Base-by-base conservation (phyloP, 2,329 filamentous ascomycete genomes). In the Colletotrichum aenigma region DNA sequence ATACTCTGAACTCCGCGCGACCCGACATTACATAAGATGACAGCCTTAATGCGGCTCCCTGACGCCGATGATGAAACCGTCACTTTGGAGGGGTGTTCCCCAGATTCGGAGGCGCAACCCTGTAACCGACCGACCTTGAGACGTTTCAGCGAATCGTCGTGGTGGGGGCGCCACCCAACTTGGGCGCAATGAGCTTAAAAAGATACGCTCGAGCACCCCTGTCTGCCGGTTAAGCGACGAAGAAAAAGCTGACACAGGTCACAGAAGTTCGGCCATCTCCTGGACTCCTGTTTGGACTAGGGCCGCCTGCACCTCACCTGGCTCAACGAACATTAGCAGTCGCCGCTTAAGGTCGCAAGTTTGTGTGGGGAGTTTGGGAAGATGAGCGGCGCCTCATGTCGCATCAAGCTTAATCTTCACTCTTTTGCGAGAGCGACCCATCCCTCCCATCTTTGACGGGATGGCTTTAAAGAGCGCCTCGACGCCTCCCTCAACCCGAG, bases 61-160 rank as follows among this genome's bases (percentile, higher is more conserved):
- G 62, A 64, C 62, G 21, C 26, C 58, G 26, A 36, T 38, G 55
- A 66, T 71, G 73, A 64, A 71, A 72, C 73, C 43, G 66, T 61
- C 18, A 43, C 30, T 38, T 26, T 34, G 15, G 62, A 18, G 28
- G 48, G n/a, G 48, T 10, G 52, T 65, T 74, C 71, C 67, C 60
- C 67, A 66, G 67, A 66, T 38, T 74, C 52, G 66, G 71, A 62
- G 71, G 61, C 71, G 52, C 52, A 66, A 36, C 71, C 71, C 64
- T 74, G 71, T 34, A 71, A 74, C 48, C 30, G 36, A 66, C 48
- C 60, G 61, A 71, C 62, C 60, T 66, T 74, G 71, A 74, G 67
- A 74, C 71, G 71, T 74, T 74, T 74, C 67, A 74, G 71, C 71
- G 71, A 74, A 74, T 70, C 66, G 66, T 61, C 21, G 30, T 21